phyloP scores from a whole-genome alignment of 225 moss, liverwort and hornwort species.

The Ulota crispa region DNA sequence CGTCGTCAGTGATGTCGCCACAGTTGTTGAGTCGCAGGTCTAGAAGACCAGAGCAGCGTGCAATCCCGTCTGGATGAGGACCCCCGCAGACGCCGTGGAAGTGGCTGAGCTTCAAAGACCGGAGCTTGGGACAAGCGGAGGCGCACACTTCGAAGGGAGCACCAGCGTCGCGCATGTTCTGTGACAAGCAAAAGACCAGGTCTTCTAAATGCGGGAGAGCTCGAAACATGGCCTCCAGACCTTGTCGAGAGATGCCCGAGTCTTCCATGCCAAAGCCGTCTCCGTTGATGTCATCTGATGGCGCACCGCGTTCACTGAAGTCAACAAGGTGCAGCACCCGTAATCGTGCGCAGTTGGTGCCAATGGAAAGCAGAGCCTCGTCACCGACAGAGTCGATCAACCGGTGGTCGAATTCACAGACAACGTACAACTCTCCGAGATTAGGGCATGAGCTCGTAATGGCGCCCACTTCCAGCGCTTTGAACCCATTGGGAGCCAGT shows the following conservation, averaged over 20 bases:
- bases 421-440: conserved; percentile 67
- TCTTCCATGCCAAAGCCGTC: conserved; percentile 64
- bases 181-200: conserved; percentile 63
- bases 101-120: conserved; percentile 67
- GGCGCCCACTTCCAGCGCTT: conserved; percentile 64
- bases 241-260: conserved; percentile 61
- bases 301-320: conserved; percentile 54
- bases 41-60: conserved; percentile 51
- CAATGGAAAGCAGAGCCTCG: conserved; percentile 54
- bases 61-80: conserved; percentile 66
- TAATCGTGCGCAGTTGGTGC: conserved; percentile 60
- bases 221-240: conserved; percentile 75
- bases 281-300: conserved; percentile 43
- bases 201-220: conserved; percentile 67
- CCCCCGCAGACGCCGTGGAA: conserved; percentile 85
- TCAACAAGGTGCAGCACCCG: conserved; percentile 82
- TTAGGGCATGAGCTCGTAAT: conserved; percentile 70
- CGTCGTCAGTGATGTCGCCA: conserved; percentile 66
- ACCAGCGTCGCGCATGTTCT: conserved; percentile 66
- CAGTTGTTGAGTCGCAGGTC: conserved; percentile 67
- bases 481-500: conserved; percentile 82
- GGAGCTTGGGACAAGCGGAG: conserved; percentile 58
- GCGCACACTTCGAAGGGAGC: conserved; percentile 63
- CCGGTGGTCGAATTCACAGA: conserved; percentile 85
- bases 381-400: conserved; percentile 71